Evolutionary conservation across 805 yeast species (phyloP), one percentile per base, ranked within the genome.

Genomic region (Ogataea chonburiensis): DNA sequence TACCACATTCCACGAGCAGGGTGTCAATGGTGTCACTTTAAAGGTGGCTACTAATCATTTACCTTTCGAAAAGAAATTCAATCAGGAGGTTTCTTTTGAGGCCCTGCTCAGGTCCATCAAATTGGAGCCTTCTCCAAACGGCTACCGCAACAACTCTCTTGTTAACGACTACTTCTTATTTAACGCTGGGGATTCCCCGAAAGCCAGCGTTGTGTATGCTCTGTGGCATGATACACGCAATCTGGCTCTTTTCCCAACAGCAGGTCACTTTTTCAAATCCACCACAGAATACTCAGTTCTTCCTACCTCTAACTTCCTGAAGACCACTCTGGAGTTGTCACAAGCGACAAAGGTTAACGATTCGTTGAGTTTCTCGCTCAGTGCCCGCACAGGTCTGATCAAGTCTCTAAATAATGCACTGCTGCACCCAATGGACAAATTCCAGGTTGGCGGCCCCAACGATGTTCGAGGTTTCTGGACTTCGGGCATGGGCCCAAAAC

Each of bases 401-500:
- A 47, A 40, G 27, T 27, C 50, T 9, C 24, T 54, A 5, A 17
- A 32, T 12, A 42, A 38, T 7, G 42, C 44, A 15, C 43, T 43
- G 3, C 44, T 66, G 10, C 67, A 61, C 45, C 58, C 75, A 6
- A 61, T 75, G 59, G 81, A 76, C 52, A 58, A 77, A 29, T 75
- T 74, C 39, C 72, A 67, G 47, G 58, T 69, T 3, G 81, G 81
- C n/a, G 81, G 81, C 2, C 74, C 81, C 9, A 75, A 75, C 45
- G 81, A 75, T 43, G 67, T 76, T 7, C 61, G 81, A 28, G 71
- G 79, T 1, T 76, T 74, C 46, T 53, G 60, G 8, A 49, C 73
- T 40, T 68, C 75, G 27, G 79, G 80, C 1, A 46, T 75, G 27
- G 81, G 81, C 0, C 81, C 81, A 2, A 75, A 73, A 45, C 66